Percentiles rank a stretch among this genome's conserved stretches.
These are phyloP conservation scores for Gyrodon lividus DNA, from an alignment of 768 basidiomycete genomes.

Conservation along the genomic window DNA sequence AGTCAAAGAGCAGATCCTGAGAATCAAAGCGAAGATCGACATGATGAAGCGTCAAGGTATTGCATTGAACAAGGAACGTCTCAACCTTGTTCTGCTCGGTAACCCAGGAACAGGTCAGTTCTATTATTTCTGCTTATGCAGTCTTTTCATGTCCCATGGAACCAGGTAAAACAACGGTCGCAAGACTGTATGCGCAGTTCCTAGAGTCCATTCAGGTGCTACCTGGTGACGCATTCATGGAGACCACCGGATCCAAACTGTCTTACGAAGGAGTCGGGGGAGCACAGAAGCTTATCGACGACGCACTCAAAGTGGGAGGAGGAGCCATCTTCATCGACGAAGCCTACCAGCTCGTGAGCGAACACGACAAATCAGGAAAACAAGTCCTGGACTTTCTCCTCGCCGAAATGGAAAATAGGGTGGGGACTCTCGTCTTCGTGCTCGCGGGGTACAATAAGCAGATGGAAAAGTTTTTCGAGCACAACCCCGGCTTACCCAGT, in stretches of 20 bases:
- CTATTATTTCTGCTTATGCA: not conserved
- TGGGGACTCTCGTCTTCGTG: conserved; percentile 65
- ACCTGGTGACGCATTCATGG: conserved; percentile 52
- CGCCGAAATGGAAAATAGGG: conserved; percentile 72
- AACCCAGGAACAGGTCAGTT: conserved; percentile 69
- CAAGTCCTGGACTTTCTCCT: conserved; percentile 69
- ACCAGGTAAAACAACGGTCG: conserved; percentile 63
- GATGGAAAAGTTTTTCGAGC: conserved; percentile 78
- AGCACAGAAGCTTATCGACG: conserved; percentile 46
- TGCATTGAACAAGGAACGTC: conserved; percentile 51
- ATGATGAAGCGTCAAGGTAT: conserved; percentile 47
- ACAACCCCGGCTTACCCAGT: conserved; percentile 67
- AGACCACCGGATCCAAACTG: conserved; percentile 62
- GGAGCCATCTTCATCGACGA: conserved; percentile 72
- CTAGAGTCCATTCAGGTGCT: conserved; percentile 53
- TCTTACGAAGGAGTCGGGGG: conserved; percentile 55
- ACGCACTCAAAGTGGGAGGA: conserved; percentile 50
- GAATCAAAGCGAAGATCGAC: conserved; percentile 56
- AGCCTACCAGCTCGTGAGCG: conserved; percentile 61
- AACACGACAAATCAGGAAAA: conserved; percentile 45
- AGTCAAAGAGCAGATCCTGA: conserved; percentile 57
- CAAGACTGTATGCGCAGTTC: conserved; percentile 61
- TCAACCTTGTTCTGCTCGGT: conserved; percentile 61
- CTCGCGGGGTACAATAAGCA: conserved; percentile 69
- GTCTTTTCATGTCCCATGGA: not conserved